Evolutionary conservation across 1,139 yeast species (phyloP), one percentile per base, ranked within the genome.

Genomic region (Taphrina flavorubra): DNA sequence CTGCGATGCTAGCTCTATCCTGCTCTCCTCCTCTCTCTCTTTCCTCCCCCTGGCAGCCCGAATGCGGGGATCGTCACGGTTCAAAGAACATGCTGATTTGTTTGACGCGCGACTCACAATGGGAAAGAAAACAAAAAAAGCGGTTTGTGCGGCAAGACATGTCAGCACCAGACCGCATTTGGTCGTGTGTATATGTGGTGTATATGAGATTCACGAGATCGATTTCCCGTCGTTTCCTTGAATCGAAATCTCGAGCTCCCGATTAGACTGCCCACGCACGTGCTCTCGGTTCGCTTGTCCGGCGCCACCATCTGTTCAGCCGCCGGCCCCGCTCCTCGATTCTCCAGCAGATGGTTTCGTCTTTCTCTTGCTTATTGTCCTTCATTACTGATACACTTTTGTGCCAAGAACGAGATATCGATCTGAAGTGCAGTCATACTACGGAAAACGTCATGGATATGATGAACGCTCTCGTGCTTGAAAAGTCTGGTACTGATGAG

Each of bases 401-500:
- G 2, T 25, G 31, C 31, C 4, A 25, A 25, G 31, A 25, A 25
- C 31, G 2, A 25, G 31, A 25, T 25, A 25, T 25, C 25, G 4
- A 25, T n/a, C n/a, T n/a, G 25, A 25, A 25, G 31, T n/a, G n/a
- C 31, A 25, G 31, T 1, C 1, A 25, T 25, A 25, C 31, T 25
- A 25, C 31, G 2, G 31, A 25, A 2, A 25, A 1, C 31, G 31
- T 25, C 31, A 25, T 25, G 4, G 31, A 4, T 25, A 25, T 4
- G 31, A 53, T 53, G 58, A 11, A 36, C 11, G 58, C 58, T 31
- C 58, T 53, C 25, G 58, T 53, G 1, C 42, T 53, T 2, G 10
- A 8, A 11, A 31, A 16, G 40, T 11, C 40, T 18, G 34, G 5
- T 1, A 20, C 42, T 1, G 34, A n/a, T 7, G 1, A 1, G 4